Conservation (phyloP, 192 early-diverging fungal genomes). For the Linnemannia elongata region DNA sequence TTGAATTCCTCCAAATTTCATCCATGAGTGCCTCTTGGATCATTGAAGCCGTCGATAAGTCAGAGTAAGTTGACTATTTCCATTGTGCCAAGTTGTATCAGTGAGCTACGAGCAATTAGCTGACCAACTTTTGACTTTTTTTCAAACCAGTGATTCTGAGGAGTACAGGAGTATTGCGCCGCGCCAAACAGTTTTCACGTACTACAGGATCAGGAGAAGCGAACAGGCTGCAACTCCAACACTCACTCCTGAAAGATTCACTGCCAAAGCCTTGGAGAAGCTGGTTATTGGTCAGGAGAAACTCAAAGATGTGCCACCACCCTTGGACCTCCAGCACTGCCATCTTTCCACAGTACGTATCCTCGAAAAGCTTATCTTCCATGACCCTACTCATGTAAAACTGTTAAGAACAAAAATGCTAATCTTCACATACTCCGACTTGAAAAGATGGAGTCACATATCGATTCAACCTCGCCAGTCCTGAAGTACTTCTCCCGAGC, state of each 20-base stretch:
- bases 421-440: conserved; percentile 56
- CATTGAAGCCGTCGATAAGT: conserved; percentile 69
- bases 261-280: conserved; percentile 59
- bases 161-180: conserved; percentile 59
- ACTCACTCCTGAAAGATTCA: conserved; percentile 63
- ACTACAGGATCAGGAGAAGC: conserved; percentile 61
- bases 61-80: conserved; percentile 32
- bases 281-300: conserved; percentile 60
- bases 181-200: conserved; percentile 69
- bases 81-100: neutral
- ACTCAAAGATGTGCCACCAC: conserved; percentile 55
- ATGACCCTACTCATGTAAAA: too few species aligned
- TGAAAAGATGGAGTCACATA: conserved; percentile 62
- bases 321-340: conserved; percentile 60
- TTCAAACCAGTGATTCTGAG: conserved; percentile 46
- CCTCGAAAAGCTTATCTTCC: neutral
- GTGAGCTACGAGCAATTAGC: neutral
- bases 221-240: neutral
- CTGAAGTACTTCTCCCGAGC: conserved; percentile 77
- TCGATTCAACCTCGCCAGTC: conserved; percentile 72
- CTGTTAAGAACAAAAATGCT: neutral
- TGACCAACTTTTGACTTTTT: neutral
- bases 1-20: conserved; percentile 78
- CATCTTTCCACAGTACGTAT: conserved; percentile 65
- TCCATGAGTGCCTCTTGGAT: conserved; percentile 80